Conservation (phyloP, 345 rosid genomes). For the Erodium maritimum region DNA sequence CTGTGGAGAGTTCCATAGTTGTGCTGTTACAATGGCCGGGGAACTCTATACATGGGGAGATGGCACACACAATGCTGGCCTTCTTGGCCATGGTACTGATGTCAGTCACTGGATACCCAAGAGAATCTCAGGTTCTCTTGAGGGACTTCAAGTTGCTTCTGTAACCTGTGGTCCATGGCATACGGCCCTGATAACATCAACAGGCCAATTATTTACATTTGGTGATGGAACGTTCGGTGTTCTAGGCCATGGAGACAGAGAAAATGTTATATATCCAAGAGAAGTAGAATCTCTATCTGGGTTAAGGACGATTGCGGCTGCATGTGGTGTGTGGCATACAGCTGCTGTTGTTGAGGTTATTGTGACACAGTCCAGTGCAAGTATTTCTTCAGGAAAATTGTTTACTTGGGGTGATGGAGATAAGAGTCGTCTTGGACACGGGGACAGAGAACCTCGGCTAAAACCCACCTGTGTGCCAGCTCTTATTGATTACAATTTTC, state of each 20-base stretch:
- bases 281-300: constrained; percentile 87
- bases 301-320: constrained; percentile 65
- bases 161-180: constrained; percentile 98
- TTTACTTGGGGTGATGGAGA: constrained; percentile 99
- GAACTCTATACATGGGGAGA: constrained; percentile 98
- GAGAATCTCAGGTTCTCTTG: constrained; percentile 85
- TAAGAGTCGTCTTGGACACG: constrained; percentile 90
- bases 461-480: constrained; percentile 89
- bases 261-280: constrained; percentile 55
- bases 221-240: constrained; percentile 98
- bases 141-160: constrained; percentile 76
- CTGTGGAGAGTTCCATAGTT: constrained; percentile 95
- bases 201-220: constrained; percentile 83
- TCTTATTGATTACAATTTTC: constrained; percentile 67
- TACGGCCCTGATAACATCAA: constrained; percentile 76
- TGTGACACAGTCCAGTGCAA: constrained; percentile 65
- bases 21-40: constrained; percentile 90
- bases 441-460: constrained; percentile 79
- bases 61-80: constrained; percentile 82
- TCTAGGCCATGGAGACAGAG: constrained; percentile 78
- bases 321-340: constrained; percentile 98
- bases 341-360: constrained; percentile 94
- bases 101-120: constrained; percentile 97
- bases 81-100: constrained; percentile 83
- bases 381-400: constrained; percentile 67